Evolutionary conservation across 2,329 filamentous ascomycete species (phyloP).

Genomic region (Colletotrichum cuscutae): DNA sequence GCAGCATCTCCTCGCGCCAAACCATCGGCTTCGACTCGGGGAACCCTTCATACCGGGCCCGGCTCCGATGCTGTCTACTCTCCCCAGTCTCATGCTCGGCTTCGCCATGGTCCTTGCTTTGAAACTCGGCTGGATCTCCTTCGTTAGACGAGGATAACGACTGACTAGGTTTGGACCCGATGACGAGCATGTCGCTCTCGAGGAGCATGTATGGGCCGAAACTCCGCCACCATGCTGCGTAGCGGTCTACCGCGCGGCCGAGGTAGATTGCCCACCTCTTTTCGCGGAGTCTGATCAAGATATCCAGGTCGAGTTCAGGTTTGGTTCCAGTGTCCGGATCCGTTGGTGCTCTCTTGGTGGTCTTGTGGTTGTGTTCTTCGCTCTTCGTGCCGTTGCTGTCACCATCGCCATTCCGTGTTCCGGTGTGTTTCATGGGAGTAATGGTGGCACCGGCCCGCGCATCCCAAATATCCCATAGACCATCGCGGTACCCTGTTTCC

Average conservation of each 20-base stretch:
- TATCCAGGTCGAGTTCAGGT: slow-evolving; percentile 38
- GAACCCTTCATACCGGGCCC: slow-evolving; percentile 42
- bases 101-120: too few species aligned
- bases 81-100: background rate
- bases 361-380: background rate
- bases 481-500: slow-evolving; percentile 66
- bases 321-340: background rate
- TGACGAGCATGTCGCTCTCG: slow-evolving; percentile 39
- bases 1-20: slow-evolving; percentile 54
- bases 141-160: too few species aligned
- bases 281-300: slow-evolving; percentile 65
- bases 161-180: slow-evolving; percentile 4
- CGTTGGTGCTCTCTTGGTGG: background rate
- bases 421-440: slow-evolving; percentile 4
- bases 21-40: slow-evolving; percentile 36
- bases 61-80: background rate
- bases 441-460: slow-evolving; percentile 42
- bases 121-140: too few species aligned
- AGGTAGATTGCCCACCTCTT: slow-evolving; percentile 76
- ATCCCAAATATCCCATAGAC: slow-evolving; percentile 69
- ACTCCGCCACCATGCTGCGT: slow-evolving; percentile 68
- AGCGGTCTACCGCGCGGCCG: slow-evolving; percentile 70
- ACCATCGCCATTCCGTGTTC: background rate
- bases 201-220: slow-evolving; percentile 41
- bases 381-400: background rate